These are phyloP conservation scores for Nissolia schottii DNA, from an alignment of 306 rosid genomes.

Conservation along the genomic window DNA sequence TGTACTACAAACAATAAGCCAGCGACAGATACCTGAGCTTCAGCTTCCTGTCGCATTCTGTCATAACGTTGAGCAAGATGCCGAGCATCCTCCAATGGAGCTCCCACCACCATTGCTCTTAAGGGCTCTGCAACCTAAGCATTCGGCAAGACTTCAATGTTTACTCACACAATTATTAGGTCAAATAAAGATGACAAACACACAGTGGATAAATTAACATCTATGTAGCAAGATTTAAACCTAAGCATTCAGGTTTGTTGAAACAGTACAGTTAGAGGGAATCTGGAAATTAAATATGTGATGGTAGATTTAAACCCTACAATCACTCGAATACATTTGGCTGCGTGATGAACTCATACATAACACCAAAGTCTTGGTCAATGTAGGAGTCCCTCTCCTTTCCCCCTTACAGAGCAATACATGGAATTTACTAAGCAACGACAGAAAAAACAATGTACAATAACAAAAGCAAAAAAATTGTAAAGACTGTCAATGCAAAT, in stretches of 20 bases:
- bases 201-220: neutral
- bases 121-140: slow-evolving; percentile 88
- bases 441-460: neutral
- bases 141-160: slow-evolving; percentile 21
- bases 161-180: neutral
- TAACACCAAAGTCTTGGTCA: neutral
- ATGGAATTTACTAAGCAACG: neutral
- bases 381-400: neutral
- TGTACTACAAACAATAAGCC: neutral
- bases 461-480: neutral
- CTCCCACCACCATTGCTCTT: slow-evolving; percentile 91
- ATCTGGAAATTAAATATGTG: neutral
- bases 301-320: slow-evolving; percentile 15
- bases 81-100: slow-evolving; percentile 94
- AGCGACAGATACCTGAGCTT: slow-evolving; percentile 65
- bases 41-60: slow-evolving; percentile 92
- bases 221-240: neutral
- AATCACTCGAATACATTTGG: neutral
- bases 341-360: slow-evolving; percentile 8
- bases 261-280: neutral
- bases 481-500: neutral
- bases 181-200: slow-evolving; percentile 13
- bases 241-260: neutral
- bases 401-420: neutral
- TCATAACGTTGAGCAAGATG: slow-evolving; percentile 96